Base-by-base conservation (phyloP, 768 basidiomycete genomes). In the Mycena leptocephala region DNA sequence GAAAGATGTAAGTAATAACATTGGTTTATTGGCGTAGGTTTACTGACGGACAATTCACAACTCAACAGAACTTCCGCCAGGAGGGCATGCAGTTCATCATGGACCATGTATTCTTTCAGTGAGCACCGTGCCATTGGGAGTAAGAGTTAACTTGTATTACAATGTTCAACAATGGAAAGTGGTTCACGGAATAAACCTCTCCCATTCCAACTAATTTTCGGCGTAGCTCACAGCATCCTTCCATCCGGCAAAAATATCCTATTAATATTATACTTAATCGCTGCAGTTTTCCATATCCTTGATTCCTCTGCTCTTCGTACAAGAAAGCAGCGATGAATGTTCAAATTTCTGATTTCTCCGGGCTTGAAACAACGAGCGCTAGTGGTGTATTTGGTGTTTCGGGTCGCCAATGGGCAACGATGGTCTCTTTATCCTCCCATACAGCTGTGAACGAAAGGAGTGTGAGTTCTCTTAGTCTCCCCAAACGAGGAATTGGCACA, bases 51-150 rank as follows among this genome's bases (percentile, higher is more conserved):
- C 48, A 35, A 39, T 26, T 18, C 48, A 51, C 48, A 51, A 51
- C 48, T n/a, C 22, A 22, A 26, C 46, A 77, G 76, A 70, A 73
- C 53, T 77, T 46, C 55, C 76, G 76, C 28, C 41, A 56, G 41
- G 71, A 58, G 22, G 71, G 70, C 11, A 76, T 76, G 59, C 65
- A 76, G 26, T 76, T 72, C 16, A 76, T 76, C 48, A 72, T 77
- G 20, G 66, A 77, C 30, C 64, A 75, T 43, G 20, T 56, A n/a
- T 56, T 58, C 35, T 73, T 61, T n/a, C 39, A 70, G 20, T 24
- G 53, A 55, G 53, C 28, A 30, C 28, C 28, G 53, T 55, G 16
- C 26, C 53, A 55, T 30, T 55, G 53, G 28, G 26, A 55, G 53
- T 55, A 55, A 55, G 28, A 28, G 2, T 55, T 14, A 26, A 55